These are phyloP conservation scores for Ustilago crameri DNA, from an alignment of 1,284 basidiomycete genomes.

Conservation along the genomic window DNA sequence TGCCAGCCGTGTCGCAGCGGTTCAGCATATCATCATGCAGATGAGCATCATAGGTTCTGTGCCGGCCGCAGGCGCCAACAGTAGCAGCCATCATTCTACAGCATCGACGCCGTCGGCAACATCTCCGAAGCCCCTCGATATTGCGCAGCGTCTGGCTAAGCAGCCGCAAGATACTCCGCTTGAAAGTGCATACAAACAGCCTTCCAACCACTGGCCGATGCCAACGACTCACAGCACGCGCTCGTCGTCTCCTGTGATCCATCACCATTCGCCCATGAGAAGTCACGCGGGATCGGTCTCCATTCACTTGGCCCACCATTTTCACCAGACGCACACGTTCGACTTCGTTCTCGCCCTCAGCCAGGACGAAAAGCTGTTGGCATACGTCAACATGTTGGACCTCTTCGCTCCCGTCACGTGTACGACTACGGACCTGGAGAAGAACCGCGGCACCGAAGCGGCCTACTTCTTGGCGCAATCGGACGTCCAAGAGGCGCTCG, in stretches of 20 bases:
- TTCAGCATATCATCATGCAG: slow-evolving; percentile 69
- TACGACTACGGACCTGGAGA: slow-evolving; percentile 56
- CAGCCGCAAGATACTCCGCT: slow-evolving; percentile 42
- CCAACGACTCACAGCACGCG: slow-evolving; percentile 29
- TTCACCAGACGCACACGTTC: slow-evolving; percentile 56
- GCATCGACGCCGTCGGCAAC: slow-evolving; percentile 27
- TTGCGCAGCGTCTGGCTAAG: slow-evolving; percentile 39
- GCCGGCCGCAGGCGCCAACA: slow-evolving; percentile 9
- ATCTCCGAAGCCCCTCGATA: slow-evolving; percentile 26
- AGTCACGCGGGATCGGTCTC: slow-evolving; percentile 28
- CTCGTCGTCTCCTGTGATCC: slow-evolving; percentile 30
- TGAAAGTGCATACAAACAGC: slow-evolving; percentile 56
- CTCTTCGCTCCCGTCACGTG: slow-evolving; percentile 66
- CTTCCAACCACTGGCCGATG: slow-evolving; percentile 57
- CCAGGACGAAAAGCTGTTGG: slow-evolving; percentile 62
- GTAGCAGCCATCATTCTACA: slow-evolving; percentile 18
- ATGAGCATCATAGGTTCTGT: slow-evolving; percentile 45
- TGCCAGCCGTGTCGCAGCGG: slow-evolving; percentile 81
- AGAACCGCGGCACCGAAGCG: slow-evolving; percentile 55
- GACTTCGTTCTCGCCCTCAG: slow-evolving; percentile 65
- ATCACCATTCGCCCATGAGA: slow-evolving; percentile 25
- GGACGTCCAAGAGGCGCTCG: slow-evolving; percentile 55
- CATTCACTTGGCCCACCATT: slow-evolving; percentile 40
- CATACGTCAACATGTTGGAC: slow-evolving; percentile 63
- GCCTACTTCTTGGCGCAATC: slow-evolving; percentile 55